Evolutionary conservation across 2,329 filamentous ascomycete genomes (phyloP).

Genomic region (Colletotrichum viniferum): DNA sequence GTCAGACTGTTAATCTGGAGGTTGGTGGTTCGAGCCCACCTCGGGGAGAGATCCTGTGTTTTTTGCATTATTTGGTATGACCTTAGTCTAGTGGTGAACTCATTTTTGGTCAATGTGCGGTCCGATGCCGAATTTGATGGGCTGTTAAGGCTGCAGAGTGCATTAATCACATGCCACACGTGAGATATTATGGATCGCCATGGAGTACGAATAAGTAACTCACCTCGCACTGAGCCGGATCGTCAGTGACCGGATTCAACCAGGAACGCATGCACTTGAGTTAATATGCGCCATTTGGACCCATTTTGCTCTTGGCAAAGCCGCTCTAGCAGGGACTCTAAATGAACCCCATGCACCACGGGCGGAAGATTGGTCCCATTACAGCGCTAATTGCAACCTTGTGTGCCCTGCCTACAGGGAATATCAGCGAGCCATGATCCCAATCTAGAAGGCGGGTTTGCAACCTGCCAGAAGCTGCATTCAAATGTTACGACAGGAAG

Average conservation of each 20-base stretch:
- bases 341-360: neutral
- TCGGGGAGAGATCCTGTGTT: neutral
- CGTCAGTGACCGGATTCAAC: neutral
- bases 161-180: neutral
- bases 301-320: neutral
- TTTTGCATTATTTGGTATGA: neutral
- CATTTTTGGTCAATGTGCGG: neutral
- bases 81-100: neutral
- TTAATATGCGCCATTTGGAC: neutral
- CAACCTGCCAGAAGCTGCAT: neutral
- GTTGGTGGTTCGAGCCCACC: constrained; percentile 21
- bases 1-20: constrained; percentile 23
- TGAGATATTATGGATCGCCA: no score
- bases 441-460: neutral
- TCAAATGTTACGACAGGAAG: neutral
- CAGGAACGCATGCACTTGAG: neutral
- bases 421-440: neutral
- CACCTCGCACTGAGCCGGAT: neutral
- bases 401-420: no score
- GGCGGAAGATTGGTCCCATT: neutral
- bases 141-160: neutral
- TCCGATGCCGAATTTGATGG: neutral
- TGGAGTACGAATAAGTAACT: neutral
- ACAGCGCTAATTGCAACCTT: neutral
- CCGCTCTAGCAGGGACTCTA: neutral